phyloP scores from a whole-genome alignment of 2,329 filamentous ascomycete species.

The Cercospora sp. region DNA sequence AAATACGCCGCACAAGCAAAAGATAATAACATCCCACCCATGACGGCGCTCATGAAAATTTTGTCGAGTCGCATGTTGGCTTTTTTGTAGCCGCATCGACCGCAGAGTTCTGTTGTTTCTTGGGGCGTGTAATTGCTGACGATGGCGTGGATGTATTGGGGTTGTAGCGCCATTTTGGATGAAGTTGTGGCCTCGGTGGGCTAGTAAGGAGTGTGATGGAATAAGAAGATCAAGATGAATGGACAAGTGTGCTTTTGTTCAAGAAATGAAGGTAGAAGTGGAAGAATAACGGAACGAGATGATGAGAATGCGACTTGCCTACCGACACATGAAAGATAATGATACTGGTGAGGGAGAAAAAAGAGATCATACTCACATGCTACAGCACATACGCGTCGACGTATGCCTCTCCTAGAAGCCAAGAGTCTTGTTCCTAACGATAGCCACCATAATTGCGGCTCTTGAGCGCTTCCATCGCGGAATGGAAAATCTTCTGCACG shows the following conservation, averaged over 20 bases:
- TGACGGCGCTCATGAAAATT: slow-evolving; percentile 54
- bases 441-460: not conserved
- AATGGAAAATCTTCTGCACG: not conserved
- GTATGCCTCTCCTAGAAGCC: not conserved
- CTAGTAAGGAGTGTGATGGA: no score
- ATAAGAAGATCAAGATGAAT: no score
- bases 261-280: not conserved
- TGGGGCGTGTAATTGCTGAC: slow-evolving; percentile 28
- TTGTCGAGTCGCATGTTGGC: slow-evolving; percentile 57
- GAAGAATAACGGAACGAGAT: not conserved
- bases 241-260: not conserved
- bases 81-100: slow-evolving; percentile 53
- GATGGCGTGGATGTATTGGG: slow-evolving; percentile 13
- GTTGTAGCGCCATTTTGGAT: slow-evolving; percentile 15
- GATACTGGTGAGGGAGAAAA: not conserved
- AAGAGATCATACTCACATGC: not conserved
- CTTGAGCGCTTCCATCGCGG: not conserved
- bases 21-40: slow-evolving; percentile 54
- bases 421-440: not conserved
- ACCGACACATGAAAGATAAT: not conserved
- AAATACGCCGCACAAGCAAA: slow-evolving; percentile 50
- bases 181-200: not conserved
- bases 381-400: not conserved
- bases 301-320: not conserved
- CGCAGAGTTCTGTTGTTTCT: slow-evolving; percentile 54